These are phyloP conservation scores for Nymphaea colorata DNA, from an alignment of 164 flowering plant genomes.

Conservation along the genomic window DNA sequence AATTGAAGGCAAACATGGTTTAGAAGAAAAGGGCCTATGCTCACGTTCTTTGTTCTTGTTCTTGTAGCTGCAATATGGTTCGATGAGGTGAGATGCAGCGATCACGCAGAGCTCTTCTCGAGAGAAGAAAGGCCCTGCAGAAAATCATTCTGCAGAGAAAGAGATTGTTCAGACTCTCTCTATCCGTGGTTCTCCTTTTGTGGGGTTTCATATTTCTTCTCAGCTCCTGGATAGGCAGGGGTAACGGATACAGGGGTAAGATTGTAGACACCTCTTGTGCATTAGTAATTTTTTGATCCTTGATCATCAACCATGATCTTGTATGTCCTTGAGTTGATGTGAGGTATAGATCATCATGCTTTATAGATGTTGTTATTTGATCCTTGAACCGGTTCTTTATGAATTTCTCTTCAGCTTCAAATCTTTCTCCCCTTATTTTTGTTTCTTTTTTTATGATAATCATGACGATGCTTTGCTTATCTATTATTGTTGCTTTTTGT, in stretches of 20 bases:
- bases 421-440: neutral
- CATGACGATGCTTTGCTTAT: neutral
- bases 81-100: conserved; percentile 85
- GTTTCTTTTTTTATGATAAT: no score
- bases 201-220: conserved; percentile 71
- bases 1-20: no score
- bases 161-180: conserved; percentile 41
- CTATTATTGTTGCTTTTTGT: neutral
- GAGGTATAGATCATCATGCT: no score
- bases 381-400: neutral
- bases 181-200: conserved; percentile 45
- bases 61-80: neutral
- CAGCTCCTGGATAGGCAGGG: conserved; percentile 54
- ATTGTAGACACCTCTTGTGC: neutral
- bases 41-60: neutral
- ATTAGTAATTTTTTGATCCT: no score
- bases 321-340: no score
- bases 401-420: neutral
- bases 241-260: conserved; percentile 49
- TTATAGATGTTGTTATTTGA: no score
- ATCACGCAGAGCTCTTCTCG: conserved; percentile 80
- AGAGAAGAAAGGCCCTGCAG: conserved; percentile 51
- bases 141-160: conserved; percentile 28
- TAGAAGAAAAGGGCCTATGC: neutral
- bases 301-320: no score